Base-by-base conservation (phyloP, 148 eudicot species). In the Camellia japonica region DNA sequence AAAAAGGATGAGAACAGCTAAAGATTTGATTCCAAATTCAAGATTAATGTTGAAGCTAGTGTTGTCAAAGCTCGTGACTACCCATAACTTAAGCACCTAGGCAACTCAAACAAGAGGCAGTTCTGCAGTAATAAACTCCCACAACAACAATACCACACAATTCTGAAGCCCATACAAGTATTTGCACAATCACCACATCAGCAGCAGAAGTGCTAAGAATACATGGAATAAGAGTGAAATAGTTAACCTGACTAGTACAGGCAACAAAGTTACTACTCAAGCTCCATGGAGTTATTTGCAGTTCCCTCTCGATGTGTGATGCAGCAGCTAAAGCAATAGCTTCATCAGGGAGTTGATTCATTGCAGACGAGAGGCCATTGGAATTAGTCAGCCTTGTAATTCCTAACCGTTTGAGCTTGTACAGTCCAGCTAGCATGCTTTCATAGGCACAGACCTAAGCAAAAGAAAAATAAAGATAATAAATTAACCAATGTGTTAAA, bases 201-300 rank as follows among this genome's bases (percentile, higher is more conserved):
- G 43, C 76, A 55, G 56, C 64, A 54, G 41, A 67, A 41, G 15
- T 44, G 42, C 47, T 2, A 19, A 73, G 19, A 73, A 44, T 13
- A 30, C 12, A 23, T 10, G 30, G 30, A 68, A 66, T 63, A 46
- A 11, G 54, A 14, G 23, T 18, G 20, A 16, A 58, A 23, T 43
- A 61, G 59, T 75, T 84, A 85, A 91, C 99, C 97, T 95, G 97
- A 74, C 90, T 90, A 65, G 93, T 96, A 87, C 98, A 96, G 67
- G 97, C 92, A 79, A 96, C 99, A 84, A 96, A 96, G 82, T 96
- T 96, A 82, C 93, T 89, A 87, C 94, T 93, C 85, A 96, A 88
- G 87, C 90, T 96, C 99, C 99, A 96, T 54, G 99, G 98, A 79
- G 99, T 96, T 77, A 96, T 96, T 82, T 90, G 98, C 74, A 96